phyloP scores from a whole-genome alignment of 2,329 filamentous ascomycete genomes.

The Talaromyces sp. region DNA sequence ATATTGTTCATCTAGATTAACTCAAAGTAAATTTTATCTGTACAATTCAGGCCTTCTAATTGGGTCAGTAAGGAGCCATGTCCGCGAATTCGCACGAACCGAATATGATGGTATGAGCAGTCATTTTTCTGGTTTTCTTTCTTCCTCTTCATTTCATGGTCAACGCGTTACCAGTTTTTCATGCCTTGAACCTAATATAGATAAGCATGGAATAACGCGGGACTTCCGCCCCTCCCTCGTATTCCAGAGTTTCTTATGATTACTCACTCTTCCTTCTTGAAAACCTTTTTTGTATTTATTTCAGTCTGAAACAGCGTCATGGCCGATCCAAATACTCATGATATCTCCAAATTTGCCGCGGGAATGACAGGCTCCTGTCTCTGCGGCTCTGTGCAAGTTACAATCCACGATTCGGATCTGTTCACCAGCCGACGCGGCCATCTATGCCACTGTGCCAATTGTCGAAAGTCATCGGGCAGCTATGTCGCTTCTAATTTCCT shows the following conservation, averaged over 20 bases:
- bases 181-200: too few species aligned
- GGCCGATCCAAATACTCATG: not conserved
- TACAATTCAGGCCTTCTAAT: too few species aligned
- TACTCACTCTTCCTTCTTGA: too few species aligned
- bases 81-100: too few species aligned
- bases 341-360: not conserved
- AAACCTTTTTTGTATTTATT: not conserved
- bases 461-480: conserved; percentile 45
- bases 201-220: too few species aligned
- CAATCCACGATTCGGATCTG: conserved; percentile 43
- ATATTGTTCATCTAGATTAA: too few species aligned
- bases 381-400: conserved; percentile 45
- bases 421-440: conserved; percentile 42
- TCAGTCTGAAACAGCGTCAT: not conserved
- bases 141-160: too few species aligned
- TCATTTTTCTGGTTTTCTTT: too few species aligned
- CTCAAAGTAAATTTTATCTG: too few species aligned
- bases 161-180: too few species aligned
- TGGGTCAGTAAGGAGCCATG: too few species aligned
- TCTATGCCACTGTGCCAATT: conserved; percentile 49
- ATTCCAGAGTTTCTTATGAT: not conserved
- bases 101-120: too few species aligned
- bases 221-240: not conserved
- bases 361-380: conserved; percentile 35
- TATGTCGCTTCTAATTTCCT: conserved; percentile 20